Base-by-base conservation (phyloP, 305 asterid genomes). In the Fraxinus greggii region DNA sequence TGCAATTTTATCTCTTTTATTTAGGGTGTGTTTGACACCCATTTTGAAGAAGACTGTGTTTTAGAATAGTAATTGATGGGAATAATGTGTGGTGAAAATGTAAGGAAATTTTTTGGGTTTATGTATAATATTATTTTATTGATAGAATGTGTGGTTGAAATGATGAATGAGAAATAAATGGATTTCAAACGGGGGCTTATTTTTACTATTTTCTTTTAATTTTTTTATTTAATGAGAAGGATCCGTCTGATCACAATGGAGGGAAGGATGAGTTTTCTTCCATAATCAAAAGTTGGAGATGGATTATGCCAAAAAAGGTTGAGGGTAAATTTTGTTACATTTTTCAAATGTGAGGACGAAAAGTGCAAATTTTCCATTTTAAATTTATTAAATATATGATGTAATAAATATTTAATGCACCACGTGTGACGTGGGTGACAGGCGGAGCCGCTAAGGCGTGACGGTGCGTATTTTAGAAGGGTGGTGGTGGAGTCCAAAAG, bases 391-490 rank as follows among this genome's bases (percentile, higher is more conserved):
- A 5, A 23, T 38, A 1, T 38, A n/a, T 82, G 33, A 65, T 26
- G 36, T 28, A 26, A 26, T 65, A 65, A 65, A 65, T 65, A 65
- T 19, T 48, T 17, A 48, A 48, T 48, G 23, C 56, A 45, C 61
- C 29, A 65, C 28, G n/a, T 65, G 35, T 65, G 36, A 24, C 72
- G 33, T 24, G 33, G 56, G 56, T 13, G 56, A 45, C 6, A 2
- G 56, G 56, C 19, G 6, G 56, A 45, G 56, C 32, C 32, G 31
- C 32, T 9, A 63, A 21, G 9, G 72, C 6, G 32, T 10, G 72
- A 24, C 36, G 38, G 81, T 86, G 92, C 86, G 89, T 89, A 89
- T 61, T 23, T 85, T 82, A 32, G 7, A 82, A 86, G 81, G 83
- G 80, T 61, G 83, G 89, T 70, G 40, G 33, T 78, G 81, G 23